Base-by-base conservation (phyloP, 177 flowering plant genomes). In the Vitis hybrid region DNA sequence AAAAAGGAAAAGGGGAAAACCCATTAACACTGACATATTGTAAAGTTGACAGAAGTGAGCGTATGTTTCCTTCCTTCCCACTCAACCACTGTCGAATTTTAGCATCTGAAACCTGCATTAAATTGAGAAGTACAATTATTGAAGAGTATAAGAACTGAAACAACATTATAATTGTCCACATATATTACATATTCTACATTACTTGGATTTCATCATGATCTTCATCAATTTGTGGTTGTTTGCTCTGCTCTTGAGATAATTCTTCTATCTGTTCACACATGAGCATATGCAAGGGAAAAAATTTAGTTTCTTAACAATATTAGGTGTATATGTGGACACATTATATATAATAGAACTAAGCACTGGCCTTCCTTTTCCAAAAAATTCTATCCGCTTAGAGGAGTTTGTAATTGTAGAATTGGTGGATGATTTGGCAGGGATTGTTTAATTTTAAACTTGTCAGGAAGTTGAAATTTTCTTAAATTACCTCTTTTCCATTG, bases 51-150 rank as follows among this genome's bases (percentile, higher is more conserved):
- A 95, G 80, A 66, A 93, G 78, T 1, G 99, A 90, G n/a, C 99
- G 96, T 35, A 95, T 93, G 74, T 91, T 95, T 75, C 88, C 89
- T 81, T 90, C 92, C 81, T 88, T 95, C 63, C 97, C 99, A 63
- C 56, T 72, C 46, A 92, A 86, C 99, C 99, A 95, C 64, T 84
- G 73, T 11, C 67, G 81, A 72, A 95, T 86, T 77, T 84, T 89
- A 60, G 83, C 81, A 77, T 91, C 96, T 62, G 82, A 82, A 62
- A 46, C 85, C 99, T 95, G 91, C 78, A 78, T 55, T 11, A 60
- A 15, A 51, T 6, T 65, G 3, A 18, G 12, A 13, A 18, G 8
- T 40, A 58, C 6, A 27, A 12, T 52, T 52, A 40, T 13, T 64
- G 1, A 17, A 54, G 46, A 40, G 46, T 40, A 40, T 5, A 40